Conservation (phyloP, 257 asterid genomes). For the Nicotiana attenuata region DNA sequence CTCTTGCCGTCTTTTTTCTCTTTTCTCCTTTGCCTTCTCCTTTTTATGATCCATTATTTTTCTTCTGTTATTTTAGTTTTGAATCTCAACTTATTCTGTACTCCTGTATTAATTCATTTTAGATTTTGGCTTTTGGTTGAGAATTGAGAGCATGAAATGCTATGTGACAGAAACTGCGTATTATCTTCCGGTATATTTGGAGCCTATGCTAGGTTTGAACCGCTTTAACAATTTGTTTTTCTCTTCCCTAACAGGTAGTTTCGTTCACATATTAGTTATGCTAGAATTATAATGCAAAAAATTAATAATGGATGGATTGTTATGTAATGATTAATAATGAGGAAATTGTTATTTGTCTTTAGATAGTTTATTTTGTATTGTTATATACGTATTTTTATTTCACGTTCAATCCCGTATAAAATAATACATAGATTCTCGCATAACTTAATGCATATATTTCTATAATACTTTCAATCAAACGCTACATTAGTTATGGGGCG, state of each 20-base stretch:
- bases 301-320: too few species aligned
- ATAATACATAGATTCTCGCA: too few species aligned
- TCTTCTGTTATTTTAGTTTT: background rate
- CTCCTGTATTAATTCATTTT: background rate
- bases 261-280: too few species aligned
- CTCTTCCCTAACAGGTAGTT: background rate
- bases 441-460: too few species aligned
- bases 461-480: too few species aligned
- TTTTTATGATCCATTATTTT: conserved; percentile 44
- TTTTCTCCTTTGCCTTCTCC: conserved; percentile 57
- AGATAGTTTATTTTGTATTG: too few species aligned
- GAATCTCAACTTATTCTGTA: background rate
- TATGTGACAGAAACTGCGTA: background rate
- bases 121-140: background rate
- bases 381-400: too few species aligned
- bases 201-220: background rate
- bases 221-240: background rate
- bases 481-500: too few species aligned
- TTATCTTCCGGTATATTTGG: background rate
- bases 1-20: conserved; percentile 77
- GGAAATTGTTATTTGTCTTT: too few species aligned
- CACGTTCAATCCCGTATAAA: too few species aligned
- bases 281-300: too few species aligned
- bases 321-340: too few species aligned
- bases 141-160: background rate